phyloP scores from a whole-genome alignment of 2,329 filamentous ascomycete species.

The Colletotrichum gloeosporioides region DNA sequence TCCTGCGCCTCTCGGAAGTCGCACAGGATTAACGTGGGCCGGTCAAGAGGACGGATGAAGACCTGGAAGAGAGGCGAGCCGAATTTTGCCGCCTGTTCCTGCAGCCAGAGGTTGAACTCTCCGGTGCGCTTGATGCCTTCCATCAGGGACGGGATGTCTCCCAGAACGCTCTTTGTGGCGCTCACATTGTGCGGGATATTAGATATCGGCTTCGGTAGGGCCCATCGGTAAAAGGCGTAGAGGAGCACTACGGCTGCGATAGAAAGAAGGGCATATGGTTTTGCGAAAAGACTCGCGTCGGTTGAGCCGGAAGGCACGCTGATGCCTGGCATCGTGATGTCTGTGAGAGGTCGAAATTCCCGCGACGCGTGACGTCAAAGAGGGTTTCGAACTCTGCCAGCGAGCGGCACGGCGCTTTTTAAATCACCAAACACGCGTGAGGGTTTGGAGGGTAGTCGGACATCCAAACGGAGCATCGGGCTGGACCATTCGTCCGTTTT shows the following conservation, averaged over 20 bases:
- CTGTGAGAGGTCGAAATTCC: background rate
- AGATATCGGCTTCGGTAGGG: conserved; percentile 46
- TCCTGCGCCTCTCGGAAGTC: conserved; percentile 42
- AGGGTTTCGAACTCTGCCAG: background rate
- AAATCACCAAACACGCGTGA: background rate
- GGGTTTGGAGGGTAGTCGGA: background rate
- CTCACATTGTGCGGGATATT: conserved; percentile 50
- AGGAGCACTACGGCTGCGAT: background rate
- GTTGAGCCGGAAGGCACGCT: background rate
- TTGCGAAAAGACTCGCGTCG: background rate
- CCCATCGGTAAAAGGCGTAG: conserved; percentile 4
- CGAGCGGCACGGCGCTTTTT: background rate
- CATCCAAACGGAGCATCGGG: background rate
- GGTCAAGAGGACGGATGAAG: conserved; percentile 47
- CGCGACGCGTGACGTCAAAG: background rate
- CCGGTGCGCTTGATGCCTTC: conserved; percentile 32
- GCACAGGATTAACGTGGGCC: conserved; percentile 48
- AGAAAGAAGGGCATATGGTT: background rate
- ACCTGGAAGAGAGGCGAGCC: conserved; percentile 50
- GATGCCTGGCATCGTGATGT: background rate
- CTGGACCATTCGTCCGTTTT: background rate
- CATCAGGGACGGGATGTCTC: conserved; percentile 47
- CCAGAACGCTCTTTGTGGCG: conserved; percentile 39
- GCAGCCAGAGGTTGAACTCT: conserved; percentile 12
- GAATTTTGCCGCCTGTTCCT: conserved; percentile 28